Conservation (phyloP, 768 basidiomycete genomes). For the Paxillus rubicundulus region DNA sequence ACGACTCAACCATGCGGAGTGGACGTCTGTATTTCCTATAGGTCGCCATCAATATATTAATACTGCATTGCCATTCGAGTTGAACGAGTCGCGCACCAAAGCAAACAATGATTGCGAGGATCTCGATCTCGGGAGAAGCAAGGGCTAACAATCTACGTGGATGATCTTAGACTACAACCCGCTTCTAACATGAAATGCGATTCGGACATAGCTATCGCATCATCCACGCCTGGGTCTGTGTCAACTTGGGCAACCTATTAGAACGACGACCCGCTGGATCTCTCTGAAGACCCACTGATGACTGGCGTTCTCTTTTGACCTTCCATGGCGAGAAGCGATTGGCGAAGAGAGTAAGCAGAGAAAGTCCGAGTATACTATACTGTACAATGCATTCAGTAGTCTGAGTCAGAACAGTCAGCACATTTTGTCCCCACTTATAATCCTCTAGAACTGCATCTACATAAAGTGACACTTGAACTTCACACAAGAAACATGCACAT, state of each 20-base stretch:
- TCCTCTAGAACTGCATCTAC: too few species aligned
- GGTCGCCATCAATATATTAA: neutral
- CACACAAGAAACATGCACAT: too few species aligned
- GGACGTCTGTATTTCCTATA: slow-evolving; percentile 69
- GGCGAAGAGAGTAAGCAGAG: neutral
- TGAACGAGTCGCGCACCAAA: slow-evolving; percentile 52
- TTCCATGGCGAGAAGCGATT: slow-evolving; percentile 14
- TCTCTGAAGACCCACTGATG: slow-evolving; percentile 52
- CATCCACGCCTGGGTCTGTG: slow-evolving; percentile 86
- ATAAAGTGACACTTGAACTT: too few species aligned
- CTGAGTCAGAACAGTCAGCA: too few species aligned
- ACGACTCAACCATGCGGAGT: slow-evolving; percentile 56
- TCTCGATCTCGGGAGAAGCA: slow-evolving; percentile 79
- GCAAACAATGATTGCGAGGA: slow-evolving; percentile 70
- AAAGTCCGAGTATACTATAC: too few species aligned
- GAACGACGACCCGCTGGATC: neutral
- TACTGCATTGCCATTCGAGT: neutral
- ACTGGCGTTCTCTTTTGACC: slow-evolving; percentile 45
- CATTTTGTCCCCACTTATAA: too few species aligned
- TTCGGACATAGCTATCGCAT: slow-evolving; percentile 70
- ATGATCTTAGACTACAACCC: neutral
- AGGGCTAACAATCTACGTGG: slow-evolving; percentile 69
- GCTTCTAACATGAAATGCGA: neutral
- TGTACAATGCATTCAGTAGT: too few species aligned
- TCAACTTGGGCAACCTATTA: slow-evolving; percentile 52